These are phyloP conservation scores for Sarocladiaceae sp. DNA, from an alignment of 2,329 filamentous ascomycete genomes.

Conservation along the genomic window DNA sequence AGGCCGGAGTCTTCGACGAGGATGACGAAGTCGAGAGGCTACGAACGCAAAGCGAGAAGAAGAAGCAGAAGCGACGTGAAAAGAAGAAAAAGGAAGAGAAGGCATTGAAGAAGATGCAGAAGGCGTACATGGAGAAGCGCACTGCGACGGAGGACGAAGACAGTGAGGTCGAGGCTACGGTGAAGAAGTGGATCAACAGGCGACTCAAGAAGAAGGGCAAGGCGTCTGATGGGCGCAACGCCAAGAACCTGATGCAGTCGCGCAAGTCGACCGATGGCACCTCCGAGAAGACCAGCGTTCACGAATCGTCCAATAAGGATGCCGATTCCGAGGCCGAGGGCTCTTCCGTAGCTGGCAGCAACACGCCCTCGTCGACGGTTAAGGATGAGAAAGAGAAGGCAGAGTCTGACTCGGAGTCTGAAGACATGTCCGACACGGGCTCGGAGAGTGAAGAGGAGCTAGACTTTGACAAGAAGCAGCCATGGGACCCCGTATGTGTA, in stretches of 20 bases:
- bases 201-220: conserved; percentile 6
- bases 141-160: conserved; percentile 3
- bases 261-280: not conserved
- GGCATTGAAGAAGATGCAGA: conserved; percentile 19
- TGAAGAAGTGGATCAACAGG: conserved; percentile 9
- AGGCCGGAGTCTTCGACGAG: conserved; percentile 46
- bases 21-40: conserved; percentile 28
- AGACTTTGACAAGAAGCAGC: conserved; percentile 20
- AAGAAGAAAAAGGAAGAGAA: conserved; percentile 20
- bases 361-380: conserved; percentile 1
- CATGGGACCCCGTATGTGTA: conserved; percentile 37
- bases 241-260: not conserved
- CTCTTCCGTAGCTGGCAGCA: conserved; percentile 5
- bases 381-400: conserved; percentile 13
- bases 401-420: conserved; percentile 15
- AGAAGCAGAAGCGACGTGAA: conserved; percentile 20
- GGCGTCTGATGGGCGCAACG: not conserved
- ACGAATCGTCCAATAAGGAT: not conserved
- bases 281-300: not conserved
- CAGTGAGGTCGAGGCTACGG: conserved; percentile 1
- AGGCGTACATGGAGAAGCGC: conserved; percentile 15
- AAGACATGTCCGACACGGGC: conserved; percentile 16
- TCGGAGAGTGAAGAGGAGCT: conserved; percentile 19
- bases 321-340: conserved; percentile 2
- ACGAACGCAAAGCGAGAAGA: conserved; percentile 15